Evolutionary conservation across 2,329 filamentous ascomycete species (phyloP), one percentile per base, ranked within the genome.

Genomic region (Pestalotiopsis sp.): DNA sequence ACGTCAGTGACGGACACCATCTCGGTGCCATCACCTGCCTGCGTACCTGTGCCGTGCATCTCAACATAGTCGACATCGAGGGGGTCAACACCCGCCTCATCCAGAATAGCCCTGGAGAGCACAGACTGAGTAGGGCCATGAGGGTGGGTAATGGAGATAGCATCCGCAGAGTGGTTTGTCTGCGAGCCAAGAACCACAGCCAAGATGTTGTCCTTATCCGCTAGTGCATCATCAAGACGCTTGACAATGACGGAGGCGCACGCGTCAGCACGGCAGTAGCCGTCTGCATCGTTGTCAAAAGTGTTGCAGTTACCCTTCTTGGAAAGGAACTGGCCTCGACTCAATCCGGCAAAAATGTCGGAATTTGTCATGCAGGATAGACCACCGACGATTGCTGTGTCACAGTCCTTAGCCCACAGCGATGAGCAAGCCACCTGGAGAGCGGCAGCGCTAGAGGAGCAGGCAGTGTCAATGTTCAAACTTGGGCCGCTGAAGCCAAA

Each of bases 11-110:
- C 92, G 0, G 91, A 94, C 1, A 89, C 84, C 91, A 95, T 95
- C 78, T 97, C 94, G 4, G 90, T 92, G 7, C 90, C 90, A 76
- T 97, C 94, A 70, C 93, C 94, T 39, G 92, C 93, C 78, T 96
- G 93, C 0, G 93, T 97, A 39, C 94, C 94, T 2, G 94, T 97
- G 14, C 93, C 94, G 78, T 97, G 94, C 90, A 96, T 94, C 80
- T 97, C 94, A 9, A 97, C 90, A 75, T 95, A 97, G 79, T 90
- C 90, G 63, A 97, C 87, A 71, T 95, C 92, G 65, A 90, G 86
- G 1, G 93, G 91, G 75, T 95, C 90, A 25, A 96, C 86, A 69
- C 91, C 91, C 57, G 92, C 91, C 58, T 92, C 88, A 62, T 91
- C 87, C 1, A 96, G 84, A 36, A 96, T 90, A 52, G 88, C 85